A percentile compares a stretch with the other conserved stretches of the same genome.
Evolutionary conservation across 2,329 filamentous ascomycete species (phyloP).

Genomic region (Fusarium denticulatum): DNA sequence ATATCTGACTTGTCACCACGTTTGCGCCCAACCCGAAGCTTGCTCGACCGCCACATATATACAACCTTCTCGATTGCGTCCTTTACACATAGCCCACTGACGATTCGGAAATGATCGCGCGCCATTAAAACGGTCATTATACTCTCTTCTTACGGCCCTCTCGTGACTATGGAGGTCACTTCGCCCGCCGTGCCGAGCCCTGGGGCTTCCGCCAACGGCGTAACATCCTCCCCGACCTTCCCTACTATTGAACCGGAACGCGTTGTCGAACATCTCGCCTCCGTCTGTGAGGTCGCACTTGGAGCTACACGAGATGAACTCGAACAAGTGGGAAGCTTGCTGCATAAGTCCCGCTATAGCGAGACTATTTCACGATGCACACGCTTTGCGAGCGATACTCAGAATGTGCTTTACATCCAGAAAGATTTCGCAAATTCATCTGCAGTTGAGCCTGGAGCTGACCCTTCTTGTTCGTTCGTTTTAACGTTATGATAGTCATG

Average conservation of each 20-base stretch:
- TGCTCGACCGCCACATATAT: conserved; percentile 9
- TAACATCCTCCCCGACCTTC: conserved; percentile 56
- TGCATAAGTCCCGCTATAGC: conserved; percentile 75
- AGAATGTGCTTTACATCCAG: conserved; percentile 89
- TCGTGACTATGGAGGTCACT: conserved; percentile 62
- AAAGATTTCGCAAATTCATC: conserved; percentile 75
- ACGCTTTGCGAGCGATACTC: conserved; percentile 88
- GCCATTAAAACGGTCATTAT: conserved; percentile 33
- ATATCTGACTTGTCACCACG: conserved; percentile 19
- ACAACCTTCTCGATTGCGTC: conserved; percentile 19
- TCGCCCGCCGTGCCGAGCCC: conserved; percentile 56
- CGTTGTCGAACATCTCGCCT: conserved; percentile 76
- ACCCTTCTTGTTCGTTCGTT: conserved; percentile 54
- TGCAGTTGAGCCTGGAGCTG: conserved; percentile 60
- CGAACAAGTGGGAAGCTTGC: conserved; percentile 80
- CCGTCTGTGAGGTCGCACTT: conserved; percentile 77
- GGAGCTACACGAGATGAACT: conserved; percentile 82
- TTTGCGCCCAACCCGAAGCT: conserved; percentile 23
- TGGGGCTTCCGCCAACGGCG: conserved; percentile 56
- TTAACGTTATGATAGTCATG: neutral
- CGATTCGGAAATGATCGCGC: conserved; percentile 45
- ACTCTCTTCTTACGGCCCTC: conserved; percentile 19
- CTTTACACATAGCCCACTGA: conserved; percentile 21
- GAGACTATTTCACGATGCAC: conserved; percentile 90
- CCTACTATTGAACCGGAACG: conserved; percentile 72